Percentiles rank a stretch among this genome's conserved stretches.
Evolutionary conservation across 2,329 filamentous ascomycete species (phyloP).

Genomic region (Trichoderma afroharzianum): DNA sequence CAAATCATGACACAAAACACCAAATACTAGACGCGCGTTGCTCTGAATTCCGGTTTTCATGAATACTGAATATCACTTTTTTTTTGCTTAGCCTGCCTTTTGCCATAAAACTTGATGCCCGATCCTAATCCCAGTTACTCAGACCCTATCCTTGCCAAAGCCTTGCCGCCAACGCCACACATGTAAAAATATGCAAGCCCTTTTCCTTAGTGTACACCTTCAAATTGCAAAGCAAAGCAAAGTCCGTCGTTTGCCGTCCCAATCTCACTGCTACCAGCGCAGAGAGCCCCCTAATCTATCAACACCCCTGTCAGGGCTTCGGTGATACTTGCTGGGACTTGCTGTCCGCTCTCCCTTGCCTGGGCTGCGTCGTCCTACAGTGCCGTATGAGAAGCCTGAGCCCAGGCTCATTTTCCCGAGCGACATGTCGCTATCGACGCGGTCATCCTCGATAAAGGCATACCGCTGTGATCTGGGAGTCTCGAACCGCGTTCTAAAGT

Average conservation of each 20-base stretch:
- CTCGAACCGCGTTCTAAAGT: conserved; percentile 50
- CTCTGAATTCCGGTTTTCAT: neutral
- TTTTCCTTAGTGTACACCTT: neutral
- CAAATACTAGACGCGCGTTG: neutral
- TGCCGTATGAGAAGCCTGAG: conserved; percentile 43
- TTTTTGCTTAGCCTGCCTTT: neutral
- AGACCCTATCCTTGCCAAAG: neutral
- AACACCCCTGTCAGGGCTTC: conserved; percentile 38
- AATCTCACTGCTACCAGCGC: neutral
- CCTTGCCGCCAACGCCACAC: conserved; percentile 3
- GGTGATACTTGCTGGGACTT: conserved; percentile 45
- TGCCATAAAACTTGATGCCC: neutral
- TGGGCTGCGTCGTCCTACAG: conserved; percentile 45
- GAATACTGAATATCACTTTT: neutral
- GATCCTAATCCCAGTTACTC: neutral
- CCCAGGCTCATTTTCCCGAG: conserved; percentile 42
- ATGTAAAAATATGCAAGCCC: neutral
- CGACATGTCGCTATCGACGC: conserved; percentile 50
- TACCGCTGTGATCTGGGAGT: conserved; percentile 45
- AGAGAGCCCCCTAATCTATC: neutral
- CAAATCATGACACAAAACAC: neutral
- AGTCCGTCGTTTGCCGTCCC: neutral
- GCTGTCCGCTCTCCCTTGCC: conserved; percentile 47
- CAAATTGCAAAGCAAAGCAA: neutral
- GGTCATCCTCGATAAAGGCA: conserved; percentile 40